phyloP scores from a whole-genome alignment of 1,139 yeast genomes.

The Protomyces lactucae-debilis region DNA sequence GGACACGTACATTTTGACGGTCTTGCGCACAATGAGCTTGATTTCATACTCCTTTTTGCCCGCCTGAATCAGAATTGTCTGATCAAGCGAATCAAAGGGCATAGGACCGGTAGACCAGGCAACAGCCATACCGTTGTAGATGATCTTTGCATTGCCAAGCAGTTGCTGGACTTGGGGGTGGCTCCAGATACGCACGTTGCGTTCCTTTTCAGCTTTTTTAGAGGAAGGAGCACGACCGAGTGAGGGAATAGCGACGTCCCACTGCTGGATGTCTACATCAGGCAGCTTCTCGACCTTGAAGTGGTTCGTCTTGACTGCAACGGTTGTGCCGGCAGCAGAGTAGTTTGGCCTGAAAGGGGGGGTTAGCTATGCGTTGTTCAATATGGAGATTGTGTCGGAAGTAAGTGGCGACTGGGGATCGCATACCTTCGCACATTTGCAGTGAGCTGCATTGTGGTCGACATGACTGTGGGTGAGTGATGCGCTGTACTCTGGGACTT shows the following conservation, averaged over 20 bases:
- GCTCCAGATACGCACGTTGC: constrained; percentile 25
- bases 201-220: constrained; percentile 8
- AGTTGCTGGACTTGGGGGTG: constrained; percentile 18
- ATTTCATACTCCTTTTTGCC: constrained; percentile 19
- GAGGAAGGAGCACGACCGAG: constrained; percentile 18
- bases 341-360: constrained; percentile 3
- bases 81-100: constrained; percentile 25
- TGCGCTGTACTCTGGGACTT: background rate
- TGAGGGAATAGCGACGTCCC: constrained; percentile 27
- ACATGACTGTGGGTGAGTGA: background rate
- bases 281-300: constrained; percentile 29
- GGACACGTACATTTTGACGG: constrained; percentile 11
- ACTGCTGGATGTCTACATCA: constrained; percentile 28
- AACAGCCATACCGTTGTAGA: constrained; percentile 29
- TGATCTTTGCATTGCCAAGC: constrained; percentile 22
- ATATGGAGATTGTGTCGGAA: no score
- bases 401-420: no score
- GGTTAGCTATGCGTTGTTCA: no score
- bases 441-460: background rate
- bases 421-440: background rate
- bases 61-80: constrained; percentile 22
- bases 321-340: constrained; percentile 18
- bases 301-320: constrained; percentile 29
- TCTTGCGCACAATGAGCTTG: constrained; percentile 25
- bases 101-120: constrained; percentile 29